Percentiles rank a stretch among this genome's conserved stretches.
phyloP scores from a whole-genome alignment of 768 basidiomycete genomes.

The Trametes maxima region DNA sequence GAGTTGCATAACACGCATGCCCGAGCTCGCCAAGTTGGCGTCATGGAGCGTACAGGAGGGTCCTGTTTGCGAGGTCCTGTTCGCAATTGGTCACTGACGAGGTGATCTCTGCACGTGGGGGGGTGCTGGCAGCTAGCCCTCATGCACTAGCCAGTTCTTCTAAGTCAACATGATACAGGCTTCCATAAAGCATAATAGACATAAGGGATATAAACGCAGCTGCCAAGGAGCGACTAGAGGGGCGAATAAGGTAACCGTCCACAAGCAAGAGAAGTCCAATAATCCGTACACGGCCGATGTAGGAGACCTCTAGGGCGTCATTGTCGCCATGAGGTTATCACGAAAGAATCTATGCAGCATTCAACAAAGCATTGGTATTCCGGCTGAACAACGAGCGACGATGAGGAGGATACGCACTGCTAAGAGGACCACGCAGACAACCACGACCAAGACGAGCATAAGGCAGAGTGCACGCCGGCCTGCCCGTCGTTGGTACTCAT shows the following conservation, averaged over 20 bases:
- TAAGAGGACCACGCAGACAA: constrained; percentile 84
- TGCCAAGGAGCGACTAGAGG: constrained; percentile 1
- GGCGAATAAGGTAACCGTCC: constrained; percentile 11
- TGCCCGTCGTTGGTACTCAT: constrained; percentile 93
- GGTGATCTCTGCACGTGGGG: no score
- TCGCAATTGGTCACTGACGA: no score
- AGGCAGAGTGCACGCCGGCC: constrained; percentile 89
- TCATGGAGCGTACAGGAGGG: no score
- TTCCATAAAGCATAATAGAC: constrained; percentile 15
- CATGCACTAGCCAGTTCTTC: background rate
- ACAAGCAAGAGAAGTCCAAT: constrained; percentile 7
- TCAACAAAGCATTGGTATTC: constrained; percentile 32
- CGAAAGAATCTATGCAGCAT: constrained; percentile 29
- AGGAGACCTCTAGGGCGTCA: background rate
- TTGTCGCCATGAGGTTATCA: constrained; percentile 12
- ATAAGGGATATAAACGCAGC: constrained; percentile 10
- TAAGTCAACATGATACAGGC: background rate
- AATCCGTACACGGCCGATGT: background rate
- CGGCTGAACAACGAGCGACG: constrained; percentile 30
- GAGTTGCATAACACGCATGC: no score
- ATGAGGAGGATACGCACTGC: constrained; percentile 66
- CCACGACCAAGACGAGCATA: constrained; percentile 83
- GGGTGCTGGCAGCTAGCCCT: background rate
- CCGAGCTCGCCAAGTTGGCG: no score
- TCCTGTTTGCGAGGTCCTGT: no score